These are phyloP conservation scores for Cordyceps cicadae DNA, from an alignment of 2,329 filamentous ascomycete species.

Conservation along the genomic window DNA sequence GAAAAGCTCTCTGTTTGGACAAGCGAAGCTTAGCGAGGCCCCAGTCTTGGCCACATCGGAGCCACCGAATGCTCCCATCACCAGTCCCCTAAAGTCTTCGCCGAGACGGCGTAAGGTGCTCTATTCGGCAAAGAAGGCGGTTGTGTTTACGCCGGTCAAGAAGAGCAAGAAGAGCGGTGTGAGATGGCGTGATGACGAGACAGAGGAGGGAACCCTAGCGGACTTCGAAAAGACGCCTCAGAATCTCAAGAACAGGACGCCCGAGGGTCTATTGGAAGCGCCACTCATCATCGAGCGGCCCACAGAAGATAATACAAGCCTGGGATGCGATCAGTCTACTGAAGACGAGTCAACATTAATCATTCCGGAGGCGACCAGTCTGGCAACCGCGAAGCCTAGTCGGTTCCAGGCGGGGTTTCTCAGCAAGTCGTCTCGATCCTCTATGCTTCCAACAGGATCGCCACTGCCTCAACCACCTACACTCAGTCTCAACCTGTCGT, in stretches of 20 bases:
- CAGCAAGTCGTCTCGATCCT: slow-evolving; percentile 42
- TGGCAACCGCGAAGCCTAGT: slow-evolving; percentile 46
- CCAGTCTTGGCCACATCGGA: slow-evolving; percentile 31
- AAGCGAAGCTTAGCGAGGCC: slow-evolving; percentile 33
- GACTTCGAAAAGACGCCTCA: slow-evolving; percentile 90
- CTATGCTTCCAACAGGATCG: slow-evolving; percentile 45
- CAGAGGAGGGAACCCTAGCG: slow-evolving; percentile 72
- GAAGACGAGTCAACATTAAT: slow-evolving; percentile 53
- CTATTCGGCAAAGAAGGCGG: slow-evolving; percentile 54
- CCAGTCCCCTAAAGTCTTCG: slow-evolving; percentile 60
- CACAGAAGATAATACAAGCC: slow-evolving; percentile 8
- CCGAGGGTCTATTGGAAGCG: slow-evolving; percentile 41
- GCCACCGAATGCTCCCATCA: slow-evolving; percentile 21
- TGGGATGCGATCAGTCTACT: slow-evolving; percentile 21
- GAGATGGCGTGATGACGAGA: slow-evolving; percentile 84
- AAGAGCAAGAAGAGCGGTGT: slow-evolving; percentile 65
- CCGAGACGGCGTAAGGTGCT: slow-evolving; percentile 68
- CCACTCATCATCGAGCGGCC: slow-evolving; percentile 27
- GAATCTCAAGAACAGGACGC: slow-evolving; percentile 48
- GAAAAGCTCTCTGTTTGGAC: slow-evolving; percentile 37
- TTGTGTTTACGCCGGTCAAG: slow-evolving; percentile 76
- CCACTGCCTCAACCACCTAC: slow-evolving; percentile 50
- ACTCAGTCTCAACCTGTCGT: slow-evolving; percentile 49
- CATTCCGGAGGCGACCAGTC: slow-evolving; percentile 33
- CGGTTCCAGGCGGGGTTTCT: slow-evolving; percentile 88